A percentile compares a stretch with the other conserved stretches of the same genome.
Conservation (phyloP, 306 rosid species). For the Begonia fuchsioides region DNA sequence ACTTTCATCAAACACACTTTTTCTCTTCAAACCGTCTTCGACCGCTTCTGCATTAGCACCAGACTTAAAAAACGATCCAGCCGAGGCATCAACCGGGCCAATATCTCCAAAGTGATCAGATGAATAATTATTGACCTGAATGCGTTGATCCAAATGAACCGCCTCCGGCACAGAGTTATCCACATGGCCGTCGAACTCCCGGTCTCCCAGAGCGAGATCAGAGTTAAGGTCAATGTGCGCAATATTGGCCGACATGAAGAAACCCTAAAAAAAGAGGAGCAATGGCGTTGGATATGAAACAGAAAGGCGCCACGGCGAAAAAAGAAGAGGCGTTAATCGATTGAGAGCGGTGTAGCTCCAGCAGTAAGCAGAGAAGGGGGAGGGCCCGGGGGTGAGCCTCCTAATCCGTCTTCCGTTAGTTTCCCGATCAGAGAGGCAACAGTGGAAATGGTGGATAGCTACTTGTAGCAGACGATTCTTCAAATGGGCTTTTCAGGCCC, state of each 20-base stretch:
- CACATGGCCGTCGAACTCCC: conserved; percentile 19
- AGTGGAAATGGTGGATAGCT: no score
- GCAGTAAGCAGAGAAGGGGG: no score
- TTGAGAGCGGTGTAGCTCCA: no score
- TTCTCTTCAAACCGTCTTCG: conserved; percentile 9
- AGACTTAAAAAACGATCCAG: not conserved
- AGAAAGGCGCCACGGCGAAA: not conserved
- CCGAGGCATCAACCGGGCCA: not conserved
- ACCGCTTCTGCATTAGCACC: conserved; percentile 10
- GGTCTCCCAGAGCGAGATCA: conserved; percentile 26
- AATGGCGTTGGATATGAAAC: not conserved
- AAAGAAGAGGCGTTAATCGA: conserved; percentile 9
- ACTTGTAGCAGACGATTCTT: no score
- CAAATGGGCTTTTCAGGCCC: no score
- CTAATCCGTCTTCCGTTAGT: no score
- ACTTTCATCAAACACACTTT: not conserved
- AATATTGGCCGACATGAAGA: conserved; percentile 21
- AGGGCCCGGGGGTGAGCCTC: no score
- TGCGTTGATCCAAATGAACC: not conserved
- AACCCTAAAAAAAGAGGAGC: conserved; percentile 17
- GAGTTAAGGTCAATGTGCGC: conserved; percentile 28
- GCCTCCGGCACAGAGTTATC: conserved; percentile 9
- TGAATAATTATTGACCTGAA: not conserved
- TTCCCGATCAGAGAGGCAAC: no score
- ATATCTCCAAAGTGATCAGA: not conserved